Evolutionary conservation across 2,329 filamentous ascomycete genomes (phyloP).

Genomic region (Sporothrix variecibatus): DNA sequence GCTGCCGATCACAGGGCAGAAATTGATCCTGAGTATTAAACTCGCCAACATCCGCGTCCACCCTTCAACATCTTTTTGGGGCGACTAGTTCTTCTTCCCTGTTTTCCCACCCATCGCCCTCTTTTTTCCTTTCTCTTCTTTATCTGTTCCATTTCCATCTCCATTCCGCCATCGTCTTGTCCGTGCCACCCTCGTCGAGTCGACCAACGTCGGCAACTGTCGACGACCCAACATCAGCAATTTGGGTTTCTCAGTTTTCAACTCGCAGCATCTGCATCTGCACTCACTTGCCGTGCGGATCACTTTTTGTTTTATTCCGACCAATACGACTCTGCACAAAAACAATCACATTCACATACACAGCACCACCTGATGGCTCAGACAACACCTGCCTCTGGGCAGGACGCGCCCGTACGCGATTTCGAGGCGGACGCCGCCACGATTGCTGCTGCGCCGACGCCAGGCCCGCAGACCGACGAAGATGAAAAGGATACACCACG

Average conservation of each 20-base stretch:
- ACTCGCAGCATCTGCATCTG: no score
- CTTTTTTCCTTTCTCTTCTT: background rate
- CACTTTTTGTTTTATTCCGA: background rate
- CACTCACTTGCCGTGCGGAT: background rate
- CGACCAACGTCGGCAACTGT: background rate
- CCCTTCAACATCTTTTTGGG: background rate
- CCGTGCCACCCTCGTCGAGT: background rate
- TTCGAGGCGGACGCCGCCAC: constrained; percentile 3
- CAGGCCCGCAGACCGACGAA: constrained; percentile 7
- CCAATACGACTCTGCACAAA: background rate
- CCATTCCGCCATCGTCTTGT: background rate
- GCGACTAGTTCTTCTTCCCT: background rate
- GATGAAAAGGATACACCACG: constrained; percentile 14
- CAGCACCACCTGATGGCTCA: background rate
- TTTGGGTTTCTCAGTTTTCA: background rate
- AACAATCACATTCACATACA: background rate
- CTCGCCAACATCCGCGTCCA: constrained; percentile 6
- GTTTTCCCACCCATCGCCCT: background rate
- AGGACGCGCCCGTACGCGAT: background rate
- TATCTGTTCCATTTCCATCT: background rate
- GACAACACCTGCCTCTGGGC: background rate
- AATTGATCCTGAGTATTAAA: background rate
- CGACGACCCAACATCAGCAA: background rate
- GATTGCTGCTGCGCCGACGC: background rate
- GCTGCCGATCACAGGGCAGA: constrained; percentile 7